Evolutionary conservation across 192 early-diverging fungal species (phyloP).

Genomic region (Backusella sp.): DNA sequence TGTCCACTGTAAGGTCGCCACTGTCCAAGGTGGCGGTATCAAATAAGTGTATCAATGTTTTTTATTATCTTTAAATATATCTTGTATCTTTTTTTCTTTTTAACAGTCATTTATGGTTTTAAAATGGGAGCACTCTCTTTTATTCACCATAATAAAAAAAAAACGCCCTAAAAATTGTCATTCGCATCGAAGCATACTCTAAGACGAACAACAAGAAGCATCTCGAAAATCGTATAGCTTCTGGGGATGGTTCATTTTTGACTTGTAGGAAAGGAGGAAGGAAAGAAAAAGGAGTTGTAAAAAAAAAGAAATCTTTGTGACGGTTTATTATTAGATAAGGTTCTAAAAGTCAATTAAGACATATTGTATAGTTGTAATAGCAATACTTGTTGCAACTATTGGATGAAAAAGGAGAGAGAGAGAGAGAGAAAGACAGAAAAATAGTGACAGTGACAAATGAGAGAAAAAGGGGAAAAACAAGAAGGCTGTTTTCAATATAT

Average conservation of each 20-base stretch:
- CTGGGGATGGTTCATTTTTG: too few relatives aligned
- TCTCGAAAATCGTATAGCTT: neutral
- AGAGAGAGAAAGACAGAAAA: neutral
- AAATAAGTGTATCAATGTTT: constrained; percentile 49
- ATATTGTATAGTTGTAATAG: neutral
- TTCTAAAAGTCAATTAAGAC: neutral
- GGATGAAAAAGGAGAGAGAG: neutral
- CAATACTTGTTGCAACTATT: neutral
- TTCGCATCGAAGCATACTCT: neutral
- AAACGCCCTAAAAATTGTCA: neutral
- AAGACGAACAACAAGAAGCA: neutral
- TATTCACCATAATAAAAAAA: neutral
- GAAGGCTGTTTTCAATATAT: neutral
- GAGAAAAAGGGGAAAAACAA: neutral
- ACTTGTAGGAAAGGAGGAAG: neutral
- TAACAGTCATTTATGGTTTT: neutral
- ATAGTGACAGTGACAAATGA: neutral
- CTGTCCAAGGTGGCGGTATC: constrained; percentile 65
- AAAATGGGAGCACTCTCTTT: neutral
- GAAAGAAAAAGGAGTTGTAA: neutral
- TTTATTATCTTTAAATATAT: neutral
- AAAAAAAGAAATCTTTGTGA: neutral
- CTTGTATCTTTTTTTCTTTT: neutral
- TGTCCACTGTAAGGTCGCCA: constrained; percentile 56
- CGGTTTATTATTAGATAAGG: neutral